Evolutionary conservation across 257 asterid genomes (phyloP).

Genomic region (Euphrasia confusa): DNA sequence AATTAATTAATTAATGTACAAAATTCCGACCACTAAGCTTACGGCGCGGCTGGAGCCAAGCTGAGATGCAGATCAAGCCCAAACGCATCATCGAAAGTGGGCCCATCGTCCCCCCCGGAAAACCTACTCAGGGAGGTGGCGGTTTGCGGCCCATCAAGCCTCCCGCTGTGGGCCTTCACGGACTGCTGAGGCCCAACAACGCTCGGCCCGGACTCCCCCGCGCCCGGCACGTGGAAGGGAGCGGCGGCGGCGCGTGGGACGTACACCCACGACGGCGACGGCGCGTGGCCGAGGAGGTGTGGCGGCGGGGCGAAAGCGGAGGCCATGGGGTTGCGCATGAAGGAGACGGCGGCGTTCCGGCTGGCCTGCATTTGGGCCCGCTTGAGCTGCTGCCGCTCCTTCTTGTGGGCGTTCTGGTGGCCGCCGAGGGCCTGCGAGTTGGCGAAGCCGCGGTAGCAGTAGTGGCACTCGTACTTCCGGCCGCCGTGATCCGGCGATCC

Average conservation of each 20-base stretch:
- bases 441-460: conserved; percentile 90
- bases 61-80: conserved; percentile 90
- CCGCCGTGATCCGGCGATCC: conserved; percentile 49
- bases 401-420: conserved; percentile 94
- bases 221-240: conserved; percentile 59
- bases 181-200: conserved; percentile 64
- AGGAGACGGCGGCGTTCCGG: conserved; percentile 81
- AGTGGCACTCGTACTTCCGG: conserved; percentile 95
- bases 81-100: conserved; percentile 56
- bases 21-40: conserved; percentile 24
- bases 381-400: conserved; percentile 85
- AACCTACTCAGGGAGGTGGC: conserved; percentile 74
- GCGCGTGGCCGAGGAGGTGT: conserved; percentile 47
- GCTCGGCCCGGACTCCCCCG: conserved; percentile 43
- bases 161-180: conserved; percentile 49
- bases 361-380: conserved; percentile 89
- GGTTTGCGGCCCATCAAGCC: conserved; percentile 62
- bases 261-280: conserved; percentile 64
- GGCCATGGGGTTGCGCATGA: conserved; percentile 83
- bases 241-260: conserved; percentile 73
- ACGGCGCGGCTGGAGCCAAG: conserved; percentile 88
- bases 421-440: conserved; percentile 97
- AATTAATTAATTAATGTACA: conserved; percentile 34
- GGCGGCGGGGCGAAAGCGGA: conserved; percentile 83
- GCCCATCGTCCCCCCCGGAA: conserved; percentile 52